phyloP scores from a whole-genome alignment of 345 rosid genomes.

The Erodium maritimum region DNA sequence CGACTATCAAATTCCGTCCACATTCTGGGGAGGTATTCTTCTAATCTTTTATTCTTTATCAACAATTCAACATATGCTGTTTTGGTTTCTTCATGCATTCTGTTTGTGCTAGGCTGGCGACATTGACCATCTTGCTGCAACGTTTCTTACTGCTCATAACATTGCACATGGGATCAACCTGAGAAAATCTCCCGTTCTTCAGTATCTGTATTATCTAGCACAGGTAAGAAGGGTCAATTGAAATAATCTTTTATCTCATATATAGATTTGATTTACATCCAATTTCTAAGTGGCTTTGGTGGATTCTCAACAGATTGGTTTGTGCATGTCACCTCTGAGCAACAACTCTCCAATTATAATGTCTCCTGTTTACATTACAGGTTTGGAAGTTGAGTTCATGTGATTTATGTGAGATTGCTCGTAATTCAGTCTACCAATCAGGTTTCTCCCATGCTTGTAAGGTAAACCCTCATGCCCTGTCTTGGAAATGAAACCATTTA shows the following conservation, averaged over 20 bases:
- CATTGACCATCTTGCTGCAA: slow-evolving; percentile 97
- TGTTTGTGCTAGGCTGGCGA: slow-evolving; percentile 79
- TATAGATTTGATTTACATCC: neutral
- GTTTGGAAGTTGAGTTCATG: slow-evolving; percentile 98
- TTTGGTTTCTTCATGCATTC: slow-evolving; percentile 7
- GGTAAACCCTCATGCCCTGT: slow-evolving; percentile 26
- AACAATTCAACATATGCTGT: neutral
- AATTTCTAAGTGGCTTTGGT: slow-evolving; percentile 13
- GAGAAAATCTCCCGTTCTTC: slow-evolving; percentile 99
- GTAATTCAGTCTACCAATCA: slow-evolving; percentile 96
- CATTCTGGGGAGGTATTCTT: slow-evolving; percentile 88
- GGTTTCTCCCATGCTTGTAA: slow-evolving; percentile 97
- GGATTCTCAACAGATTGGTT: slow-evolving; percentile 54
- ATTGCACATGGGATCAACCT: slow-evolving; percentile 97
- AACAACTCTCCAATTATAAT: slow-evolving; percentile 46
- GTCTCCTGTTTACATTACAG: slow-evolving; percentile 21
- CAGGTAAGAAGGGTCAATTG: slow-evolving; percentile 37
- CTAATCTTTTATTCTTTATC: neutral
- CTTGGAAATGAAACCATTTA: neutral
- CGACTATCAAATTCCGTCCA: slow-evolving; percentile 87
- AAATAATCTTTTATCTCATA: neutral
- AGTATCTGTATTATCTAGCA: slow-evolving; percentile 89
- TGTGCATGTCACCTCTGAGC: slow-evolving; percentile 99
- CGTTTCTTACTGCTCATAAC: slow-evolving; percentile 85
- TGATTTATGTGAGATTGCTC: slow-evolving; percentile 95